phyloP scores from a whole-genome alignment of 2,329 filamentous ascomycete genomes.

The Penicillium crustosum region DNA sequence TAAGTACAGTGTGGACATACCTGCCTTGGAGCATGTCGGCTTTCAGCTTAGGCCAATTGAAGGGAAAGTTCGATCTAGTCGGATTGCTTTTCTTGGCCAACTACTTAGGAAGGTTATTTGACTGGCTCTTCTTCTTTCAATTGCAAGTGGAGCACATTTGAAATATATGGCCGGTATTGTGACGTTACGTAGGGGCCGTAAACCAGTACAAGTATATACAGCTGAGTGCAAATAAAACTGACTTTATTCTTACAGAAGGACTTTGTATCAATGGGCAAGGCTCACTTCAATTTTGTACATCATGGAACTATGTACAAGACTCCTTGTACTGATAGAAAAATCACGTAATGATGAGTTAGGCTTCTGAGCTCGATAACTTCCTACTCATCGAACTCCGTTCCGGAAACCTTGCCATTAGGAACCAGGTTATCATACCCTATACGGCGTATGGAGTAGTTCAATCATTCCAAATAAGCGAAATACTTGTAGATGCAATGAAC shows the following conservation, averaged over 20 bases:
- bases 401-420: not conserved
- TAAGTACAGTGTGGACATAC: not conserved
- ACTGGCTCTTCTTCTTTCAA: not conserved
- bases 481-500: constrained; percentile 1
- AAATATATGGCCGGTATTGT: not conserved
- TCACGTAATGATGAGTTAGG: not conserved
- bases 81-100: not conserved
- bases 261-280: not conserved
- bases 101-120: no score
- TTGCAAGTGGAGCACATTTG: not conserved
- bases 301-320: not conserved
- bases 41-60: not conserved
- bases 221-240: not conserved
- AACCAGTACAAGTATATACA: not conserved
- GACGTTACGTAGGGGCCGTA: not conserved
- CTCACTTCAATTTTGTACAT: not conserved
- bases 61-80: not conserved
- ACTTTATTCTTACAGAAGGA: not conserved
- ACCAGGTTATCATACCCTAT: not conserved
- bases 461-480: not conserved
- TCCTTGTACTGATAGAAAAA: not conserved
- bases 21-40: not conserved
- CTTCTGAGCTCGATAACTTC: not conserved
- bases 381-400: not conserved
- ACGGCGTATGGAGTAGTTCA: not conserved